phyloP scores from a whole-genome alignment of 306 rosid genomes.

The Dryas drummondii region DNA sequence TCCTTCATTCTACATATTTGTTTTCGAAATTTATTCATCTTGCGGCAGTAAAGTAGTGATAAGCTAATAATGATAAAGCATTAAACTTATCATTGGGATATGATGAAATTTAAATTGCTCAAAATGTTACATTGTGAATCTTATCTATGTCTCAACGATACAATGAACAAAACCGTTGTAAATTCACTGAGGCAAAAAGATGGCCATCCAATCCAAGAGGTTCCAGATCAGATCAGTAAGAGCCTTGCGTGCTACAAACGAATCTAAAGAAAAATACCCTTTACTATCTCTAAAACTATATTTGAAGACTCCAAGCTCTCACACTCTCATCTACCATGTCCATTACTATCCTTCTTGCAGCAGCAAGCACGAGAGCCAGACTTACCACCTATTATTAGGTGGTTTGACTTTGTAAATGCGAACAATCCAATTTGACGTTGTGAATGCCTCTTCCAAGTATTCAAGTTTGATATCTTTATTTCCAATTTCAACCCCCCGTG shows the following conservation, averaged over 20 bases:
- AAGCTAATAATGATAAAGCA: neutral
- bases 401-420: conserved; percentile 99
- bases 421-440: conserved; percentile 97
- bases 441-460: conserved; percentile 95
- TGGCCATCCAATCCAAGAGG: neutral
- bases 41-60: too few relatives aligned
- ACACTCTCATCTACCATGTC: conserved; percentile 25
- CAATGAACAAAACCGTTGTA: conserved; percentile 22
- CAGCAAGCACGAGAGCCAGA: conserved; percentile 5
- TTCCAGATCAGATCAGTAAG: neutral
- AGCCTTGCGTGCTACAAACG: conserved; percentile 18
- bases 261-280: conserved; percentile 3
- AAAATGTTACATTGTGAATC: conserved; percentile 21
- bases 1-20: too few relatives aligned
- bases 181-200: conserved; percentile 11
- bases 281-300: conserved; percentile 18
- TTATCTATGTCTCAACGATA: neutral
- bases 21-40: too few relatives aligned
- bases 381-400: conserved; percentile 92
- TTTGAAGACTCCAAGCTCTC: conserved; percentile 18
- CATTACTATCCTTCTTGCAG: neutral
- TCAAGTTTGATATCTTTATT: conserved; percentile 93
- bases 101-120: neutral
- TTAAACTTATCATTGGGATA: neutral
- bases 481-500: conserved; percentile 98